These are phyloP conservation scores for Jackrogersella multiformis DNA, from an alignment of 495 filamentous ascomycete genomes.

Conservation along the genomic window DNA sequence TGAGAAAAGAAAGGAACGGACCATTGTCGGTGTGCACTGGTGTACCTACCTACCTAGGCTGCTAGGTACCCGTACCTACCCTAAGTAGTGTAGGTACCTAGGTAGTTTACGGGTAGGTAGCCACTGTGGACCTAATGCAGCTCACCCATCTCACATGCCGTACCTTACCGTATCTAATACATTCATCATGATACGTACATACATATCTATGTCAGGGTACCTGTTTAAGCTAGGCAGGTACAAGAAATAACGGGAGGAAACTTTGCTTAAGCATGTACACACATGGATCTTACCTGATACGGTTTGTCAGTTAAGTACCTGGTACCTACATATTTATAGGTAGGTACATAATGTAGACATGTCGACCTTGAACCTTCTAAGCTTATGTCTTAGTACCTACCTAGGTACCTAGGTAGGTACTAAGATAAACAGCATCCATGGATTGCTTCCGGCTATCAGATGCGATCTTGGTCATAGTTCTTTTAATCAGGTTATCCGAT, in stretches of 20 bases:
- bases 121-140: not conserved
- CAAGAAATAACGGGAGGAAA: constrained; percentile 16
- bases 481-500: too few relatives aligned
- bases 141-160: constrained; percentile 11
- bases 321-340: constrained; percentile 16
- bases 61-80: too few relatives aligned
- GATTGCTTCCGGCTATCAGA: constrained; percentile 1
- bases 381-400: too few relatives aligned
- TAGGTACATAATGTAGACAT: too few relatives aligned
- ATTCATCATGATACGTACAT: not conserved
- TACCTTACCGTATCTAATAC: constrained; percentile 11
- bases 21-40: constrained; percentile 40
- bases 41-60: too few relatives aligned
- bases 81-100: too few relatives aligned
- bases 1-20: constrained; percentile 30
- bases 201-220: not conserved
- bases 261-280: too few relatives aligned
- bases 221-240: not conserved
- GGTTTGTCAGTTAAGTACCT: too few relatives aligned
- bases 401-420: too few relatives aligned
- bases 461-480: constrained; percentile 19
- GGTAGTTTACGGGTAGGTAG: constrained; percentile 2
- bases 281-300: not conserved
- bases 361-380: constrained; percentile 23
- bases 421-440: too few relatives aligned